Percentiles rank a stretch among this genome's conserved stretches.
Conservation (phyloP, 2,329 filamentous ascomycete genomes). For the Xylaria multiplex region DNA sequence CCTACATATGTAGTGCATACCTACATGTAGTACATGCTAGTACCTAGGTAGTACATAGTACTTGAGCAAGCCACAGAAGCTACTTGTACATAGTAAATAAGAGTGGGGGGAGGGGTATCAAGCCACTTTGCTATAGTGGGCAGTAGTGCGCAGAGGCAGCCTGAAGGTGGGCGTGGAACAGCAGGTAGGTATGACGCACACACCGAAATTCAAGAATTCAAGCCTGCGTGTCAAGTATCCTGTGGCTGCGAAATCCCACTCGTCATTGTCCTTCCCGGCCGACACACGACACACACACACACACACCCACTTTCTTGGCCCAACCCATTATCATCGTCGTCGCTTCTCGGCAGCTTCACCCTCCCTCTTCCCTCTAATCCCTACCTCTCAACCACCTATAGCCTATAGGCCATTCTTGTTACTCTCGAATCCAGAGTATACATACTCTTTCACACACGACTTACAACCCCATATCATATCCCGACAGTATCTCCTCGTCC, state of each 20-base stretch:
- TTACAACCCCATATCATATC: conserved; percentile 5
- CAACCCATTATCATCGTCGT: conserved; percentile 29
- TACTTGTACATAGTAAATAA: too few relatives aligned
- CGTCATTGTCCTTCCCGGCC: conserved; percentile 9
- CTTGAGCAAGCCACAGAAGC: too few relatives aligned
- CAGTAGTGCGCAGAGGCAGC: too few relatives aligned
- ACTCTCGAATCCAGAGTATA: not conserved
- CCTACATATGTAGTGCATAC: too few relatives aligned
- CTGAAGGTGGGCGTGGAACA: too few relatives aligned
- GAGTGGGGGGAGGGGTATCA: too few relatives aligned
- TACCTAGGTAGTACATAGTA: too few relatives aligned
- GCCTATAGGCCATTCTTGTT: not conserved
- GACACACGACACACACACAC: not conserved
- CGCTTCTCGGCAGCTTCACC: conserved; percentile 29
- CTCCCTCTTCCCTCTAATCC: not conserved
- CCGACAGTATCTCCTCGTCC: conserved; percentile 2
- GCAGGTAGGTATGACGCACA: conserved; percentile 24
- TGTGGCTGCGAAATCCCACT: conserved; percentile 23
- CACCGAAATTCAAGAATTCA: conserved; percentile 20
- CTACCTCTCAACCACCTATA: not conserved
- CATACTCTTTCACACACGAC: not conserved
- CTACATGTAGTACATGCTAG: too few relatives aligned
- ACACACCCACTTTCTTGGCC: conserved; percentile 27
- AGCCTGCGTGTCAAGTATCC: too few relatives aligned
- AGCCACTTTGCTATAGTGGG: too few relatives aligned